Evolutionary conservation across 139 green algal genomes (phyloP).

Genomic region (Picochlorum sp.): DNA sequence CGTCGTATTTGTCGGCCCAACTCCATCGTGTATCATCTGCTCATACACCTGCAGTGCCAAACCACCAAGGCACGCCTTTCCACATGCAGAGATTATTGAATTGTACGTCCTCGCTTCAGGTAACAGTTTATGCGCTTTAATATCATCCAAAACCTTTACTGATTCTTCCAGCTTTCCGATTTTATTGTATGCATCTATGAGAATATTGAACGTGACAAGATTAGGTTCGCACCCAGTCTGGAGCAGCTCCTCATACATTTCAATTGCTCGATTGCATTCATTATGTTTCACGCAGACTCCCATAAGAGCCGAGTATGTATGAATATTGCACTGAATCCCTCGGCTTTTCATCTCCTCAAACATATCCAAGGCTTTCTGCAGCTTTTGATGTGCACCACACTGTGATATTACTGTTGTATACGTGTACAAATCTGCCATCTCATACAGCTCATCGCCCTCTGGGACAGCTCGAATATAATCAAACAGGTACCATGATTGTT

Average conservation of each 20-base stretch:
- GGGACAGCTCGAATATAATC: constrained; percentile 12
- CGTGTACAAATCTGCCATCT: constrained; percentile 62
- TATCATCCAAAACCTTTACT: constrained; percentile 30
- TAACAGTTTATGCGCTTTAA: constrained; percentile 24
- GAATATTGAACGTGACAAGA: constrained; percentile 66
- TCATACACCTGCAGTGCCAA: constrained; percentile 33
- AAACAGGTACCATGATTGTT: constrained; percentile 6
- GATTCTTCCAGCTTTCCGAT: constrained; percentile 56
- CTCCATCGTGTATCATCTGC: constrained; percentile 48
- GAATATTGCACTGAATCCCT: constrained; percentile 55
- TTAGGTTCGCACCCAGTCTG: constrained; percentile 27
- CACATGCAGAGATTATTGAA: constrained; percentile 60
- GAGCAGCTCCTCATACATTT: constrained; percentile 30
- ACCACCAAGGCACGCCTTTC: constrained; percentile 60
- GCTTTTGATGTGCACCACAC: constrained; percentile 54
- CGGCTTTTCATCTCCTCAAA: constrained; percentile 47
- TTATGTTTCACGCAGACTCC: constrained; percentile 67
- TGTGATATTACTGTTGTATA: constrained; percentile 68
- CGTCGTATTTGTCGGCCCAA: constrained; percentile 57
- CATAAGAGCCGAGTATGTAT: constrained; percentile 75
- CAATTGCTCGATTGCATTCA: constrained; percentile 8
- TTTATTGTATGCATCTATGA: constrained; percentile 72
- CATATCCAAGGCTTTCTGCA: constrained; percentile 54
- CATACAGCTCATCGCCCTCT: constrained; percentile 25
- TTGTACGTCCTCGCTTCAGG: constrained; percentile 79